These are phyloP conservation scores for Backusella westeae DNA, from an alignment of 192 early-diverging fungal species.

Conservation along the genomic window DNA sequence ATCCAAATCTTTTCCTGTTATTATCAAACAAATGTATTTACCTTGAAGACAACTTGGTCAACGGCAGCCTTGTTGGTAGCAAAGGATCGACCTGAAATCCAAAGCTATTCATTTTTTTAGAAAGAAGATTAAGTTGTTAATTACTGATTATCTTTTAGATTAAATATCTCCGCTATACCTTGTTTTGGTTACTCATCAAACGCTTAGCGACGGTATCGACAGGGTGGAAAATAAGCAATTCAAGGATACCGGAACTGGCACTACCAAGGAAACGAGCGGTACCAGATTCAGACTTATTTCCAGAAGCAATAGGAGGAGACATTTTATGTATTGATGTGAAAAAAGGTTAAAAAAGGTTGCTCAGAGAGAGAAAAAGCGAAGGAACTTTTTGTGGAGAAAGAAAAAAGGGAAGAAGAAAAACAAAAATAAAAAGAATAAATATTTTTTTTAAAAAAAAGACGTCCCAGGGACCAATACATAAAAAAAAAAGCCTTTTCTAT, in stretches of 20 bases:
- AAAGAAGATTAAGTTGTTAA: not conserved
- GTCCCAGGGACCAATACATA: not conserved
- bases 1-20: not conserved
- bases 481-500: not conserved
- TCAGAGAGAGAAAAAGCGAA: not conserved
- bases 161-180: slow-evolving; percentile 45
- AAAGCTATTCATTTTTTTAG: slow-evolving; percentile 45
- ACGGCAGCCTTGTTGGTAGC: slow-evolving; percentile 65
- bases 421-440: slow-evolving; percentile 2
- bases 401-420: not conserved
- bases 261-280: slow-evolving; percentile 88
- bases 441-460: not conserved
- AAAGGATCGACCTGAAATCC: slow-evolving; percentile 63
- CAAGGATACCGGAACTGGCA: slow-evolving; percentile 89
- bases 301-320: slow-evolving; percentile 53
- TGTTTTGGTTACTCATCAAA: slow-evolving; percentile 91
- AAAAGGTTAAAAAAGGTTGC: slow-evolving; percentile 2
- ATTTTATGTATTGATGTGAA: slow-evolving; percentile 8
- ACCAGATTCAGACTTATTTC: slow-evolving; percentile 81
- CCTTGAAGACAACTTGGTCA: slow-evolving; percentile 89
- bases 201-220: slow-evolving; percentile 99
- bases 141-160: not conserved
- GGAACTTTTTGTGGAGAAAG: not conserved
- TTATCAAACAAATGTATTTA: slow-evolving; percentile 18
- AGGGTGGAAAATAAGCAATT: slow-evolving; percentile 96